Base-by-base conservation (phyloP, 306 rosid genomes). In the Coriaria nepalensis region DNA sequence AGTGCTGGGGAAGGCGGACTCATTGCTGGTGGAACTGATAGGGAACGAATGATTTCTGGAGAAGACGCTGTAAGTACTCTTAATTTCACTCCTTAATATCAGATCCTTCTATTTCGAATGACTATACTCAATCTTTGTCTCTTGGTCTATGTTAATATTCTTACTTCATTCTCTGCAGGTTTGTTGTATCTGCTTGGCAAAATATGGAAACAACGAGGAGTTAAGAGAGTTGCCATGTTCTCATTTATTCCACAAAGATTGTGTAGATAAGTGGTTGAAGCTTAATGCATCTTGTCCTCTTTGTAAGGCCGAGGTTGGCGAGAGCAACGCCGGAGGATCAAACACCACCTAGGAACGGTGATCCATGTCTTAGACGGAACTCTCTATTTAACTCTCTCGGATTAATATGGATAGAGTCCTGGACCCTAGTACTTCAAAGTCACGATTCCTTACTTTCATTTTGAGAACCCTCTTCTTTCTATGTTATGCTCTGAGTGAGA, bases 201-300 rank as follows among this genome's bases (percentile, higher is more conserved):
- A 73, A 65, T 90, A 90, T 53, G 75, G 58, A 55, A 92, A 81
- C 11, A 73, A 69, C 66, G 98, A 90, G 50, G 94, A 85, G 71
- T 74, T 90, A 53, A 81, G 92, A 68, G 69, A 72, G 62, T 61
- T 90, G 73, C 94, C 92, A 5, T 90, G 97, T 52, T 77, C 74
- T 3, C 97, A 90, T 69, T 58, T 67, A 63, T 90, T 90, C 62
- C 97, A 90, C 68, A 82, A 52, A 64, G 77, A 73, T 45, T 90
- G 98, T 68, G 92, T 90, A 42, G 98, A 90, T 76, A 93, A 90
- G 29, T 90, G 95, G 98, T 85, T 90, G 5, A 71, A 58, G 63
- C 79, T 90, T 10, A 60, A 69, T 65, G 81, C 94, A 6, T 81
- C 74, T 14, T 90, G 98, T 43, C 98, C 98, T 53, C 95, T 90